Base-by-base conservation (phyloP, 1,139 yeast genomes). In the Candida tropicalis region DNA sequence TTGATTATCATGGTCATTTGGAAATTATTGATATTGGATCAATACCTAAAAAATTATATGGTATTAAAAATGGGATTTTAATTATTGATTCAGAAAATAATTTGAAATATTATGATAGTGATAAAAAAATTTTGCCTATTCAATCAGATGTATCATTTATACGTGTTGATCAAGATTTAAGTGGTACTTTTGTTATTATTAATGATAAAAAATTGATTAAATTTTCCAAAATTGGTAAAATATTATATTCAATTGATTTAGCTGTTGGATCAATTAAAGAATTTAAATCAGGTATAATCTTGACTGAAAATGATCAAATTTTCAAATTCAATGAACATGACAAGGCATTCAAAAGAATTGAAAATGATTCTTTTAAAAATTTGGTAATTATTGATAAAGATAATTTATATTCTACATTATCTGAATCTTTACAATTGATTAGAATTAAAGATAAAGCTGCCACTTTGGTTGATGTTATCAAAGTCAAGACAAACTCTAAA, bases 211-310 rank as follows among this genome's bases (percentile, higher is more conserved):
- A 41, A 18, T 43, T 52, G 13, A 26, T 51, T 10, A 54, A 46
- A 32, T 17, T 56, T 7, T 38, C 45, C n/a, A 25, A 46, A 1
- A 42, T 45, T 6, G 53, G 50, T 9, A 27, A 43, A 11, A 8
- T 42, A 2, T 36, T 39, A 5, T 25, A 28, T 27, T 29, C 43
- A 12, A 28, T 31, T 22, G 44, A 47, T 24, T 12, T 48, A 4
- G 27, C 45, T 5, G 38, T 46, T 3, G 50, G 47, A 1, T 39
- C 45, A 17, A 45, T 59, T n/a, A 43, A 43, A 12, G 52, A 58
- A 23, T 55, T 65, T 35, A 53, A 56, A 34, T 55, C 56, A 3
- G 59, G 56, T 2, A 37, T 60, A 4, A 52, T 61, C 2, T 40
- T 56, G 5, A 54, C 61, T 4, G 43, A 42, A 10, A 46, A 52